Conservation (phyloP, 345 rosid genomes). For the Anastatica hierochuntica region DNA sequence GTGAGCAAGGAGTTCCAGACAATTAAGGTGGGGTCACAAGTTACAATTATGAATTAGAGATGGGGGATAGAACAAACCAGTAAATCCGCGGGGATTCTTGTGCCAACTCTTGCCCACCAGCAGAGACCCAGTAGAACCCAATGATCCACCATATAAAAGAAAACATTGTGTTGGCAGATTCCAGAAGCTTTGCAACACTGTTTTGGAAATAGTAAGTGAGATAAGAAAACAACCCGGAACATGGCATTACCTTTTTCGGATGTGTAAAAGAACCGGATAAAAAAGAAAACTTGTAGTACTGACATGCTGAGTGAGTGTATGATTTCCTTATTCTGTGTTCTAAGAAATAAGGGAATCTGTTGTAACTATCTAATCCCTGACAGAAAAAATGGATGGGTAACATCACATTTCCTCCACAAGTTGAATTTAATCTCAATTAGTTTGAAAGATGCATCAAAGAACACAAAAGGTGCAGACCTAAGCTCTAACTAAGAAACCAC, state of each 20-base stretch:
- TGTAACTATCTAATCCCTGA: too few species aligned
- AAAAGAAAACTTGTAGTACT: neutral
- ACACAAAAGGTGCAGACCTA: too few species aligned
- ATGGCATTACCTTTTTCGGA: neutral
- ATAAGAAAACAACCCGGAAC: neutral
- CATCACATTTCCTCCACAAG: too few species aligned
- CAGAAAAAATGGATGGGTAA: too few species aligned
- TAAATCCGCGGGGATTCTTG: conserved; percentile 67
- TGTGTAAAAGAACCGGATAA: neutral
- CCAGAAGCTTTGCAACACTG: conserved; percentile 81
- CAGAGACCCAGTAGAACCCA: conserved; percentile 98
- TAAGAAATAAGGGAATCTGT: too few species aligned
- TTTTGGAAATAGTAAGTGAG: conserved; percentile 12
- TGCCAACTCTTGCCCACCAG: conserved; percentile 72
- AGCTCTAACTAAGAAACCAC: conserved; percentile 4
- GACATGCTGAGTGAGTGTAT: neutral
- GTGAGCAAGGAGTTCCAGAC: conserved; percentile 10
- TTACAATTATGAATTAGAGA: neutral
- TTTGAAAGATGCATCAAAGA: too few species aligned
- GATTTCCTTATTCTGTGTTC: too few species aligned
- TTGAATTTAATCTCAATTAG: too few species aligned
- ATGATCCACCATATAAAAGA: conserved; percentile 99
- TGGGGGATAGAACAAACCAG: conserved; percentile 39
- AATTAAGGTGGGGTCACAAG: neutral
- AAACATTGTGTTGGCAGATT: conserved; percentile 92